Percentiles rank a stretch among this genome's conserved stretches.
These are phyloP conservation scores for Fragilariopsis cylindrus DNA, from an alignment of 108 stramenopile species.

Conservation along the genomic window DNA sequence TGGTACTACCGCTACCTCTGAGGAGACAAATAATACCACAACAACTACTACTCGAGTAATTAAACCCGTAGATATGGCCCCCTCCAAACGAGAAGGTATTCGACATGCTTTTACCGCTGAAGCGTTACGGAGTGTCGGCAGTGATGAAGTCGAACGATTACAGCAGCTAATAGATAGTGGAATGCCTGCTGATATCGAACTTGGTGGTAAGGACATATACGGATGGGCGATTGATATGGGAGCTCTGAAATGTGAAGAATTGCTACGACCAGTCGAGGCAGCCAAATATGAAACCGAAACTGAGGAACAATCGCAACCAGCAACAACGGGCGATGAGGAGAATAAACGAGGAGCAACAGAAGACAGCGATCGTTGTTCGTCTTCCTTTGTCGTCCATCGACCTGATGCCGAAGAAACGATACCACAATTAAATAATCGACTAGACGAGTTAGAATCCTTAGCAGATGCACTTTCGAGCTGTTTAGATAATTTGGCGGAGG, in stretches of 20 bases:
- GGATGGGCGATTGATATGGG: slow-evolving; percentile 80
- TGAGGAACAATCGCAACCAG: neutral
- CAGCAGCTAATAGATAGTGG: slow-evolving; percentile 69
- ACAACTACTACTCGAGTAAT: slow-evolving; percentile 13
- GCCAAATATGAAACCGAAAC: slow-evolving; percentile 26
- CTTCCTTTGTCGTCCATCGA: slow-evolving; percentile 18
- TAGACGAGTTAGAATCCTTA: slow-evolving; percentile 54
- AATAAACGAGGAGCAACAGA: neutral
- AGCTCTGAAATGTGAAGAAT: slow-evolving; percentile 56
- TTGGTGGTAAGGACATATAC: slow-evolving; percentile 67
- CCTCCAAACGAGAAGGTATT: slow-evolving; percentile 74
- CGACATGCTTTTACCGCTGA: slow-evolving; percentile 85
- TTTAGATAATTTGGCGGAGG: slow-evolving; percentile 74
- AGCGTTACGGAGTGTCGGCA: slow-evolving; percentile 80
- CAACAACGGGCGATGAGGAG: neutral
- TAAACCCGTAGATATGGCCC: slow-evolving; percentile 58
- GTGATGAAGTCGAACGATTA: slow-evolving; percentile 76
- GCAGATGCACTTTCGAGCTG: slow-evolving; percentile 56
- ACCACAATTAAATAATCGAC: slow-evolving; percentile 39
- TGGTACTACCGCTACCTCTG: neutral
- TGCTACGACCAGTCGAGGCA: slow-evolving; percentile 40
- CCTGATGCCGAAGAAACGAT: slow-evolving; percentile 31
- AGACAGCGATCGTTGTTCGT: neutral
- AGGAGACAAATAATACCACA: neutral
- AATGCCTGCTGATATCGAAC: slow-evolving; percentile 62